Evolutionary conservation across 1,139 yeast species (phyloP).

Genomic region (Hanseniaspora gamundiae): DNA sequence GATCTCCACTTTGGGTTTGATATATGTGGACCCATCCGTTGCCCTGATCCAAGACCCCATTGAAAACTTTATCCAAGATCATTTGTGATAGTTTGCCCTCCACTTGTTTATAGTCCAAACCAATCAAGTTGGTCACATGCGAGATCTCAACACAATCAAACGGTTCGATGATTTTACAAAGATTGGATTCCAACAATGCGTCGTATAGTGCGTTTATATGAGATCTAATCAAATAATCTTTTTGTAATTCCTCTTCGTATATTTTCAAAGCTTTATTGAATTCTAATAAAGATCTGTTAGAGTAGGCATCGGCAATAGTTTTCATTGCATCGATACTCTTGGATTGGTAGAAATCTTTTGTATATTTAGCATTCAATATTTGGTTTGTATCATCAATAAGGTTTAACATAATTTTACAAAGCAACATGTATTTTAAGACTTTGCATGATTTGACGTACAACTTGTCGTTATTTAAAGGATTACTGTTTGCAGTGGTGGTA

Average conservation of each 20-base stretch:
- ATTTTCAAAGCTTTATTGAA: constrained; percentile 69
- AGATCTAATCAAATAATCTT: constrained; percentile 80
- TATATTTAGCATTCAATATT: constrained; percentile 67
- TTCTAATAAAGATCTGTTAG: constrained; percentile 81
- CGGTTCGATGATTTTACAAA: constrained; percentile 90
- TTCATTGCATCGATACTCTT: constrained; percentile 73
- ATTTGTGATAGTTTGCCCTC: constrained; percentile 93
- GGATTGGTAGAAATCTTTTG: constrained; percentile 59
- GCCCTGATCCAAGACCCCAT: constrained; percentile 95
- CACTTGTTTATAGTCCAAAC: constrained; percentile 76
- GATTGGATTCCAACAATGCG: constrained; percentile 81
- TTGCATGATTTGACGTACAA: constrained; percentile 52
- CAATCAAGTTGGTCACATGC: constrained; percentile 79
- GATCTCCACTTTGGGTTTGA: constrained; percentile 81
- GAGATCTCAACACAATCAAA: constrained; percentile 88
- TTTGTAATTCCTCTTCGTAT: constrained; percentile 64
- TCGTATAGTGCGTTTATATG: constrained; percentile 92
- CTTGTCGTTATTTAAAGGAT: constrained; percentile 5
- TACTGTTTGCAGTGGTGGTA: no score
- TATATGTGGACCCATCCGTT: constrained; percentile 93
- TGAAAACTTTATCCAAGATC: constrained; percentile 89
- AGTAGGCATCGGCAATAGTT: constrained; percentile 81
- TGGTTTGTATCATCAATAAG: constrained; percentile 75
- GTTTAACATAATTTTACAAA: constrained; percentile 88
- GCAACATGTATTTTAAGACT: constrained; percentile 72